Evolutionary conservation across 2,329 filamentous ascomycete species (phyloP), one percentile per base, ranked within the genome.

Genomic region (Thielaviopsis punctulata): DNA sequence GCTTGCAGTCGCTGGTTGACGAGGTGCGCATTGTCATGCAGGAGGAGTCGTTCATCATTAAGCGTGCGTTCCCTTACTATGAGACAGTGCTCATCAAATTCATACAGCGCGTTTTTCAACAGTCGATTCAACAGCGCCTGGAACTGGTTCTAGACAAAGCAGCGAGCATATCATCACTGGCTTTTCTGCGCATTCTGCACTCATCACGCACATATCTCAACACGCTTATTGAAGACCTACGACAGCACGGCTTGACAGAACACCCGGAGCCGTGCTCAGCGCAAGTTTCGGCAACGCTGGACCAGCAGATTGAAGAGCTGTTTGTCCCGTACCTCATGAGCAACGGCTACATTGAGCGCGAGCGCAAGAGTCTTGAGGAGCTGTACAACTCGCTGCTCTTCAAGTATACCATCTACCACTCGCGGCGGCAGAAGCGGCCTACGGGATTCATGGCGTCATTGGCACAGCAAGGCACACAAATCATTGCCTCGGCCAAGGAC

Each of bases 111-210:
- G 84, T 98, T 10, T 98, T 98, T 62, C 92, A 98, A 63, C 92
- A 98, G 66, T 96, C 90, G 1, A 89, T 98, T 56, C 93, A 98
- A 66, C 90, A 96, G 65, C 79, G 90, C 13, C 73, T 98, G 9
- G 92, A 98, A 64, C 86, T 94, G 79, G 89, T 98, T 3, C 71
- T 98, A 47, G 89, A 95, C 60, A 96, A 96, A 68, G 92, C 92
- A 15, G 84, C 86, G 58, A 86, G 84, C 4, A 81, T 96, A 15
- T 98, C 93, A 0, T 89, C 88, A 0, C 70, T 98, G 25, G 89
- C 92, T 1, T 98, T 95, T 63, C 68, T 98, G 25, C 80, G 92
- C 56, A 92, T 87, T 13, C 65, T 98, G 12, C 93, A 98, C 66
- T 86, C 90, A 7, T 92, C 92, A 1, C 79, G 88, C 59, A 86